Evolutionary conservation across 805 yeast species (phyloP).

Genomic region (Starmerella geochares): DNA sequence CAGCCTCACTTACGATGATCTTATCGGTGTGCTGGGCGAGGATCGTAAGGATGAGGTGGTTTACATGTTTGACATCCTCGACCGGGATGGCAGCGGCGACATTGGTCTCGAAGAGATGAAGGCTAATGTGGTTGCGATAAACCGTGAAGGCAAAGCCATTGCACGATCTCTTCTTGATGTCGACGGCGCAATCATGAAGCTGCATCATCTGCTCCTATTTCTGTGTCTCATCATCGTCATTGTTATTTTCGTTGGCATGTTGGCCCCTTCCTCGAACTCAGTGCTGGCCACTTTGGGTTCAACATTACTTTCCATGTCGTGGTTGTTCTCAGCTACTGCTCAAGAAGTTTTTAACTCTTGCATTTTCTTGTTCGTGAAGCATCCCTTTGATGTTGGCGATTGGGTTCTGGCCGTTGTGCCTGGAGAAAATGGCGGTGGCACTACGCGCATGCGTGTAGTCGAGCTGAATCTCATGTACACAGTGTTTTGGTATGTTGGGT

Average conservation of each 20-base stretch:
- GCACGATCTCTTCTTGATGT: slow-evolving; percentile 33
- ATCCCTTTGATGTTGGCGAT: slow-evolving; percentile 37
- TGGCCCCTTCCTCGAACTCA: slow-evolving; percentile 34
- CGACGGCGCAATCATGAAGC: slow-evolving; percentile 34
- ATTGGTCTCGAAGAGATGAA: slow-evolving; percentile 33
- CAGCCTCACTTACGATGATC: slow-evolving; percentile 30
- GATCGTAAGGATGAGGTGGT: slow-evolving; percentile 29
- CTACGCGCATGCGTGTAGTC: slow-evolving; percentile 28
- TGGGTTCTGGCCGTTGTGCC: slow-evolving; percentile 28
- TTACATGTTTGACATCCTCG: slow-evolving; percentile 31
- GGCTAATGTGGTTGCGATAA: slow-evolving; percentile 29
- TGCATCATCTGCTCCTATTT: slow-evolving; percentile 32
- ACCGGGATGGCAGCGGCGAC: slow-evolving; percentile 32
- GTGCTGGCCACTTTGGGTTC: slow-evolving; percentile 37
- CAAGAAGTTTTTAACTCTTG: slow-evolving; percentile 35
- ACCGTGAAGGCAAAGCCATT: slow-evolving; percentile 32
- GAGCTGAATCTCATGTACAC: slow-evolving; percentile 33
- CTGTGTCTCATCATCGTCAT: slow-evolving; percentile 31
- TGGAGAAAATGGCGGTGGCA: slow-evolving; percentile 17
- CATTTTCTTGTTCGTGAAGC: slow-evolving; percentile 36
- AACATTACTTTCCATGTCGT: slow-evolving; percentile 34
- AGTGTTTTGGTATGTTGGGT: slow-evolving; percentile 28
- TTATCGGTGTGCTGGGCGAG: slow-evolving; percentile 30
- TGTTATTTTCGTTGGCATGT: slow-evolving; percentile 35
- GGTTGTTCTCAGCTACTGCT: slow-evolving; percentile 32